Base-by-base conservation (phyloP, 2,329 filamentous ascomycete species). In the Plectosphaerella plurivora region DNA sequence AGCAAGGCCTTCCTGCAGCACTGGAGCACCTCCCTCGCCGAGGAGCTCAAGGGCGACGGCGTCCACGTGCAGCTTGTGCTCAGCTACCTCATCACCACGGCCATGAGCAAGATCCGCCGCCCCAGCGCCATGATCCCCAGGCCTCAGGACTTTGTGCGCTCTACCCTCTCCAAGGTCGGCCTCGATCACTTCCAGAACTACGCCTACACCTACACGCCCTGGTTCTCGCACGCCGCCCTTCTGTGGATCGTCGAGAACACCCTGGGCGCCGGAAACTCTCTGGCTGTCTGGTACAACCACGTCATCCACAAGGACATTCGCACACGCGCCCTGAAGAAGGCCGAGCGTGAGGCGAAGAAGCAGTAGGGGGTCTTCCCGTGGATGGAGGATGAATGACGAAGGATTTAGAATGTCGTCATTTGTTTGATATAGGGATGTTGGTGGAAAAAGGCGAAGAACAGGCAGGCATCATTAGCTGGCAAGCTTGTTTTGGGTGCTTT, bases 1-100 rank as follows among this genome's bases (percentile, higher is more conserved):
- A 94, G 88, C 82, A 99, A 99, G 75, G 93, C 94, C 1, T 99
- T 99, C 81, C 80, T 99, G 47, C 93, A 97, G 73, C 87, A 96
- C 66, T 99, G 94, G 94, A 96, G 89, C 59, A 88, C 85, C 6
- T 86, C 94, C 11, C 81, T 99, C 14, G 89, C 87, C 1, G 82
- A 87, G 14, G 94, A 99, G 72, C 81, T 99, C 28, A 83, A 87
- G 57, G 83, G 86, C 1, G 79, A 89, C 61, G 89, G 90, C 53
- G 84, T 99, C 41, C 87, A 91, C 58, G 91, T 96, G n/a, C 86
- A 97, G 70, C 83, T 97, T 47, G 87, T 96, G 25, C 82, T 97
- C 61, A 91, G 88, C 61, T 95, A 99, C 70, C 83, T 99, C 47
- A 89, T 99, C 63, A 96, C 91, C 5, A 93, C 90, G 1, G 91